Evolutionary conservation across 164 flowering plant genomes (phyloP), one percentile per base, ranked within the genome.

Genomic region (Chimonanthus salicifolius): DNA sequence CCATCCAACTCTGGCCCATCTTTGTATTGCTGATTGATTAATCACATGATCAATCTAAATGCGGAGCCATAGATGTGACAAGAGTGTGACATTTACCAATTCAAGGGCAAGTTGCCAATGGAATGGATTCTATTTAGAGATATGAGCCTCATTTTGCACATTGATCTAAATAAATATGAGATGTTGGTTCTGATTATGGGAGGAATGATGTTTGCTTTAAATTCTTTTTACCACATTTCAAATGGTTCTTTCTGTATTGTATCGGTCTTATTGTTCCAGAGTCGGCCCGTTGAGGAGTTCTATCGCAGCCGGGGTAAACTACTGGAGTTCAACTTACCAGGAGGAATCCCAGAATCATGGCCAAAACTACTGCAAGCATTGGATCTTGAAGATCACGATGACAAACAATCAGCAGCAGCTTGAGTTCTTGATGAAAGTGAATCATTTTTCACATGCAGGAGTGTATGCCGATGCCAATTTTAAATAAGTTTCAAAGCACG

Each of bases 281-380:
- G 91, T 81, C 91, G 71, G 69, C 95, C 98, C 9, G 85, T 94
- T 68, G 98, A 94, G 79, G 97, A 82, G 21, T 94, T 88, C 78
- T 92, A 94, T 68, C 88, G 92, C 63, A 77, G 78, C 46, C 87
- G 89, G 44, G 97, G 94, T 43, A 92, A 87, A 76, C 71, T 94
- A 74, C 54, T 94, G 74, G 97, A 94, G 82, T 94, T 92, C 79
- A 86, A 90, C 74, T 89, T 94, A n/a, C 98, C 97, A 0, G 98
- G 98, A 78, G 97, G 98, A 68, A 94, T 94, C 78, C 97, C 97
- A 2, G 94, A 91, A 80, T 90, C 97, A 21, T 94, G 98, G 97
- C 97, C 94, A 33, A 92, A 90, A 85, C 80, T 94, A 74, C 85
- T 94, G 76, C 88, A 80, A 71, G 97, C 91, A 67, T 84, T 94